phyloP scores from a whole-genome alignment of 257 asterid genomes.

The Lycium barbarum region DNA sequence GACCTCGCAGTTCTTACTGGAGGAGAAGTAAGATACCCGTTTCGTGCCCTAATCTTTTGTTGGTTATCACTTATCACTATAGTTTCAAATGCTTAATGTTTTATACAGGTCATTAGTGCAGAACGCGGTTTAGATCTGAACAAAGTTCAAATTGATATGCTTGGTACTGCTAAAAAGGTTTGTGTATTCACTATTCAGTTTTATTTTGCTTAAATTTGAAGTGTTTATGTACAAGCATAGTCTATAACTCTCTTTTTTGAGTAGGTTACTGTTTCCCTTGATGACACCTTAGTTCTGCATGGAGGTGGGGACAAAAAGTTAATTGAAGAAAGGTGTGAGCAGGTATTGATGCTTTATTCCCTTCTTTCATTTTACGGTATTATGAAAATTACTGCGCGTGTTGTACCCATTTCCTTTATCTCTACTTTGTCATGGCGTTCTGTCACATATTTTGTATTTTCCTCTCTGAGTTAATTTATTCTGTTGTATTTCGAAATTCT shows the following conservation, averaged over 20 bases:
- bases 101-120: slow-evolving; percentile 77
- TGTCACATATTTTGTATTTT: not conserved
- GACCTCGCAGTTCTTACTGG: slow-evolving; percentile 95
- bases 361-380: not conserved
- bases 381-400: not conserved
- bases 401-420: not conserved
- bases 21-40: slow-evolving; percentile 70
- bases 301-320: slow-evolving; percentile 90
- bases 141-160: slow-evolving; percentile 78
- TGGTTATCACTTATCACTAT: slow-evolving; percentile 13
- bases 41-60: slow-evolving; percentile 19
- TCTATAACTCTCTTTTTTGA: slow-evolving; percentile 31
- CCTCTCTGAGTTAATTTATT: not conserved
- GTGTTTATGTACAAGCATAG: slow-evolving; percentile 20
- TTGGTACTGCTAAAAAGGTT: slow-evolving; percentile 92
- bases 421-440: not conserved
- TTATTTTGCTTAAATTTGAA: slow-evolving; percentile 25
- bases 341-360: slow-evolving; percentile 52
- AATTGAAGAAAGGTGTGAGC: slow-evolving; percentile 95
- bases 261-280: slow-evolving; percentile 83
- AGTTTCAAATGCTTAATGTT: slow-evolving; percentile 34
- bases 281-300: slow-evolving; percentile 76
- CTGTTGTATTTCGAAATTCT: not conserved
- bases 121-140: slow-evolving; percentile 70
- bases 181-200: slow-evolving; percentile 31